Evolutionary conservation across 192 early-diverging fungal genomes (phyloP).

Genomic region (Coemansia sp.): DNA sequence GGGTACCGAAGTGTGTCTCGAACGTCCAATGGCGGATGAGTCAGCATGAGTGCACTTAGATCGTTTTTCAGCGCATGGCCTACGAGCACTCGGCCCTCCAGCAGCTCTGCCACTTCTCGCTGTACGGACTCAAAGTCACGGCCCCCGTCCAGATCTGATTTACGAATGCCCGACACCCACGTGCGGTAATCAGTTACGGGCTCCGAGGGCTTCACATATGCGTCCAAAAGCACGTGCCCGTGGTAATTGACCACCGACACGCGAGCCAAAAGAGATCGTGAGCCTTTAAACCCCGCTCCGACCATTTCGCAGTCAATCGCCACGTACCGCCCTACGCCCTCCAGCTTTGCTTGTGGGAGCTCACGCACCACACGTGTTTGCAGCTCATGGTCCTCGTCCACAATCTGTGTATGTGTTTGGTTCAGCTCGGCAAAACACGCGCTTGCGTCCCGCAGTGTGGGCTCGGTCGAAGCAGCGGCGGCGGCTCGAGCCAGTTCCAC

Average conservation of each 20-base stretch:
- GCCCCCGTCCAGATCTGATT: constrained; percentile 63
- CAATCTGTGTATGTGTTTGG: constrained; percentile 1
- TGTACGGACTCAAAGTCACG: constrained; percentile 78
- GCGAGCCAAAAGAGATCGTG: constrained; percentile 81
- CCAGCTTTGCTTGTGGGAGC: constrained; percentile 25
- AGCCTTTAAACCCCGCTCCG: constrained; percentile 84
- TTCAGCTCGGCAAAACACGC: constrained; percentile 43
- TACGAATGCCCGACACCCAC: constrained; percentile 87
- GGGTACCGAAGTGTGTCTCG: constrained; percentile 84
- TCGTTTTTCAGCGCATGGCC: constrained; percentile 93
- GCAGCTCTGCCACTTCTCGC: constrained; percentile 71
- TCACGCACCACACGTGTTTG: constrained; percentile 8
- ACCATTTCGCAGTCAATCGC: constrained; percentile 99
- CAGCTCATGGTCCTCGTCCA: constrained; percentile 2
- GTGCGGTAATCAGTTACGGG: constrained; percentile 92
- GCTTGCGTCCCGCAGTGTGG: constrained; percentile 22
- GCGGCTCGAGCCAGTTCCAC: constrained; percentile 36
- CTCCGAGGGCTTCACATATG: constrained; percentile 80
- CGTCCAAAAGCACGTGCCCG: constrained; percentile 82
- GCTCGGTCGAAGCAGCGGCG: constrained; percentile 16
- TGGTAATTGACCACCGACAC: constrained; percentile 94
- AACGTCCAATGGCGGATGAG: constrained; percentile 73
- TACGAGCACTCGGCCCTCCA: constrained; percentile 83
- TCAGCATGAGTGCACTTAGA: constrained; percentile 75
- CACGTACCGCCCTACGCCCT: constrained; percentile 75